Conservation (phyloP, 2,329 filamentous ascomycete genomes). For the Cadophora luteo-olivacea region DNA sequence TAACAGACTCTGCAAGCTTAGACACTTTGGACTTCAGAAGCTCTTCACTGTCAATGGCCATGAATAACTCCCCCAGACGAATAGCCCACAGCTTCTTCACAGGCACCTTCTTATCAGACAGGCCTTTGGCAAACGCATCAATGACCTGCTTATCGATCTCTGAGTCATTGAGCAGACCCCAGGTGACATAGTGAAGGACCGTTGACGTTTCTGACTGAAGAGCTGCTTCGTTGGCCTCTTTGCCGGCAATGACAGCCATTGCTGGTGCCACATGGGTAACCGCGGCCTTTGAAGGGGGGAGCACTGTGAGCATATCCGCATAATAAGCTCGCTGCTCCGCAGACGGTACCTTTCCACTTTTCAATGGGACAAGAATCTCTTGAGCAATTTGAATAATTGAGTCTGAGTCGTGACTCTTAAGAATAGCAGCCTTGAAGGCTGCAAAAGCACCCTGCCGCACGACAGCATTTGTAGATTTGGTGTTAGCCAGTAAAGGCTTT, state of each 20-base stretch:
- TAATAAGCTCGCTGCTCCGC: conserved; percentile 86
- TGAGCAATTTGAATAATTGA: conserved; percentile 72
- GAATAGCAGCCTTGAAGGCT: conserved; percentile 75
- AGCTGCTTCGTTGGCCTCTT: conserved; percentile 89
- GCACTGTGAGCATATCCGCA: conserved; percentile 76
- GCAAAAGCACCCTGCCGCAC: conserved; percentile 79
- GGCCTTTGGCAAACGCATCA: conserved; percentile 80
- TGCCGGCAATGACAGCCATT: conserved; percentile 72
- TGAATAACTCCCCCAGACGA: conserved; percentile 73
- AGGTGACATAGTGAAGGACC: conserved; percentile 69
- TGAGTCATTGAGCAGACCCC: conserved; percentile 64
- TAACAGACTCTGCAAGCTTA: conserved; percentile 59
- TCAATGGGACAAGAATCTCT: conserved; percentile 81
- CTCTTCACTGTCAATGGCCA: conserved; percentile 56
- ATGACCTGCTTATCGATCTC: conserved; percentile 70
- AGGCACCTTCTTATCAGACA: conserved; percentile 82
- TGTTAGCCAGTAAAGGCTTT: conserved; percentile 86
- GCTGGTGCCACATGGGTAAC: conserved; percentile 71
- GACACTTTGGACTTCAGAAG: conserved; percentile 55
- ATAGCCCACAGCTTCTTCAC: conserved; percentile 83
- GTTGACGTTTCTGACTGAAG: conserved; percentile 77
- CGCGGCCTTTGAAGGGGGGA: conserved; percentile 65
- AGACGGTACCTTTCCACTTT: conserved; percentile 81
- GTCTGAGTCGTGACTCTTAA: conserved; percentile 62
- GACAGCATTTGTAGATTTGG: conserved; percentile 84